Base-by-base conservation (phyloP, 176 grass and related monocot genomes). In the Carex pumila region DNA sequence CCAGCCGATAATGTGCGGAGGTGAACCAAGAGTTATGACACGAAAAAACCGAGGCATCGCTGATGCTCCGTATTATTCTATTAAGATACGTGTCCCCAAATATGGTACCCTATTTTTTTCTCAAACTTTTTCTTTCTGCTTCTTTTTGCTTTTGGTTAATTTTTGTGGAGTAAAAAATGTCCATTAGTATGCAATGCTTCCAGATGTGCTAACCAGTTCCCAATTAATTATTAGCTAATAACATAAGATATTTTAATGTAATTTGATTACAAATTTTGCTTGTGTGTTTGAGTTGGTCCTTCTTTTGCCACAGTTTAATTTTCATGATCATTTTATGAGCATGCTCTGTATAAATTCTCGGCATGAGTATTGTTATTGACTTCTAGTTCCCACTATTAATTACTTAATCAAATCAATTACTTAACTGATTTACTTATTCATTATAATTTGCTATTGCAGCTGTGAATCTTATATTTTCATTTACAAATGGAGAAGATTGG, bases 1-100 rank as follows among this genome's bases (percentile, higher is more conserved):
- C 88, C 95, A 98, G 85, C 95, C 95, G 15, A 98, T 98, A 80
- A 98, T 95, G 95, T 98, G 95, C 36, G 91, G 95, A 43, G 88
- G 91, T 45, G 91, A 93, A 82, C 92, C 95, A 22, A 94, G 95
- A 90, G 84, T 91, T 68, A 98, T 98, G 95, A 90, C 92, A 53
- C 86, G 84, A 83, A 94, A 94, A 86, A 85, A 58, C 39, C 64
- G 95, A 85, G 92, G 92, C 21, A 90, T 84, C 54, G 95, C 91
- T 78, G 88, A 90, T 81, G 90, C 91, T 18, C 92, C 95, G 17
- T 91, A 95, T 31, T 95, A 91, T 84, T 90, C 88, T 79, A 98
- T 98, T 84, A 95, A 90, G 82, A 95, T 95, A 72, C 82, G 70
- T 30, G 88, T 93, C 30, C 92, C 95, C 15, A 92, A 79, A 58